These are phyloP conservation scores for Plasmodium gonderi DNA, from an alignment of 169 alveolate species.

Conservation along the genomic window DNA sequence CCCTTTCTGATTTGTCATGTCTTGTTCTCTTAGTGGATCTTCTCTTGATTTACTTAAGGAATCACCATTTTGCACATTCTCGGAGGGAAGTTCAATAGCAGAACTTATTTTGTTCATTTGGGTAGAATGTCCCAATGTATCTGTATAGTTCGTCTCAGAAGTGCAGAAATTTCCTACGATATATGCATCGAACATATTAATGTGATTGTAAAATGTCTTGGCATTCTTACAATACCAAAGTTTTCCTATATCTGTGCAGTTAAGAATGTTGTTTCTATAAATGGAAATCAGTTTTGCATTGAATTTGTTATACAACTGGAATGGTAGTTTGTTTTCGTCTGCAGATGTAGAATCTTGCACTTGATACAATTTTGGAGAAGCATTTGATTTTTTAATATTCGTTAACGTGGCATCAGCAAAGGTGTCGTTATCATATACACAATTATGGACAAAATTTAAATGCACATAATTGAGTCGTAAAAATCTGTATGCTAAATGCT, in stretches of 20 bases:
- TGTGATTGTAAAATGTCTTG: conserved; percentile 30
- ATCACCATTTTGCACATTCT: too few relatives aligned
- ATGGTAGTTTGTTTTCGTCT: neutral
- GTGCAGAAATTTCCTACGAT: too few relatives aligned
- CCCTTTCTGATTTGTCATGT: too few relatives aligned
- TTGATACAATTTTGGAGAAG: neutral
- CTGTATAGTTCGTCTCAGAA: too few relatives aligned
- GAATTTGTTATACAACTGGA: conserved; percentile 11
- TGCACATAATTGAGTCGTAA: conserved; percentile 61
- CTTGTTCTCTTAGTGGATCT: too few relatives aligned
- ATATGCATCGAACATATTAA: conserved; percentile 13
- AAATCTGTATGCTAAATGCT: conserved; percentile 52
- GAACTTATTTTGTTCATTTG: neutral
- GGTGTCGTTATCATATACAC: conserved; percentile 22
- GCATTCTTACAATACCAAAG: conserved; percentile 45
- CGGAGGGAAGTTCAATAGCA: too few relatives aligned
- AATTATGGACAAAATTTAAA: conserved; percentile 59
- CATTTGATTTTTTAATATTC: neutral
- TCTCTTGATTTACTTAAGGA: too few relatives aligned
- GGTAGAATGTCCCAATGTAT: neutral
- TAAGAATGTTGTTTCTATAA: conserved; percentile 19
- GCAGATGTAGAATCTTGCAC: neutral
- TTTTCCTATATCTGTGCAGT: conserved; percentile 25
- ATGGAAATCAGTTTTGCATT: conserved; percentile 19
- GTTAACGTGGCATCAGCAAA: neutral